Conservation (phyloP, 495 filamentous ascomycete genomes). For the Annulohypoxylon stygium region DNA sequence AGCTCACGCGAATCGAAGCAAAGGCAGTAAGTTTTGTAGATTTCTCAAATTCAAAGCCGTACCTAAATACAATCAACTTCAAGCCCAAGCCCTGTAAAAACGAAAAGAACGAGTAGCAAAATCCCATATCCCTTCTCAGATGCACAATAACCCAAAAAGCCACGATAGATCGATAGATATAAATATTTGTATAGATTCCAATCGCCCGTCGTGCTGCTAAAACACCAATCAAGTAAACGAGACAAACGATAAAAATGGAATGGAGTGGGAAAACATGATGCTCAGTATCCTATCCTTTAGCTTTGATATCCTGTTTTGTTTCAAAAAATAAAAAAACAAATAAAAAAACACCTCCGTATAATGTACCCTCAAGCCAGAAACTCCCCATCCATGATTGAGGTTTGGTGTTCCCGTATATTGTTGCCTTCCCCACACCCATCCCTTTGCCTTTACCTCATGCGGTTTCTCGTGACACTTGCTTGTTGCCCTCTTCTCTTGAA, state of each 20-base stretch:
- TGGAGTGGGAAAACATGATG: slow-evolving; percentile 22
- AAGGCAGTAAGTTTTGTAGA: background rate
- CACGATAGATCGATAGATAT: slow-evolving; percentile 5
- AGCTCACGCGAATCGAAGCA: background rate
- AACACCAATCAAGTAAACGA: slow-evolving; percentile 5
- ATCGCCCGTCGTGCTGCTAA: slow-evolving; percentile 1
- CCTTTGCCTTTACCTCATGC: background rate
- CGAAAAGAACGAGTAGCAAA: slow-evolving; percentile 2
- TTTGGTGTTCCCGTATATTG: slow-evolving; percentile 17
- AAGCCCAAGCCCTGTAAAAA: background rate
- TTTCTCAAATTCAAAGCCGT: slow-evolving; percentile 18
- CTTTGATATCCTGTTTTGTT: slow-evolving; percentile 20
- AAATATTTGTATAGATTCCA: background rate
- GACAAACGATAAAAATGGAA: slow-evolving; percentile 14
- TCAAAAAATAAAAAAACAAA: background rate
- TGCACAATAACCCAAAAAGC: slow-evolving; percentile 16
- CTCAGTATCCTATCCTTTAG: slow-evolving; percentile 11
- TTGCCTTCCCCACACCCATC: background rate
- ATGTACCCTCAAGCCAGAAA: slow-evolving; percentile 17
- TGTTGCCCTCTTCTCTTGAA: slow-evolving; percentile 1
- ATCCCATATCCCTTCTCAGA: slow-evolving; percentile 21
- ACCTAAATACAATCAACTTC: slow-evolving; percentile 10
- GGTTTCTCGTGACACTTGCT: background rate
- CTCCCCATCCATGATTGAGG: slow-evolving; percentile 34
- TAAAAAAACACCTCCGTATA: slow-evolving; percentile 9